A percentile compares a stretch with the other conserved stretches of the same genome.
These are phyloP conservation scores for Boletus smithii DNA, from an alignment of 1,284 basidiomycete species.

Conservation along the genomic window DNA sequence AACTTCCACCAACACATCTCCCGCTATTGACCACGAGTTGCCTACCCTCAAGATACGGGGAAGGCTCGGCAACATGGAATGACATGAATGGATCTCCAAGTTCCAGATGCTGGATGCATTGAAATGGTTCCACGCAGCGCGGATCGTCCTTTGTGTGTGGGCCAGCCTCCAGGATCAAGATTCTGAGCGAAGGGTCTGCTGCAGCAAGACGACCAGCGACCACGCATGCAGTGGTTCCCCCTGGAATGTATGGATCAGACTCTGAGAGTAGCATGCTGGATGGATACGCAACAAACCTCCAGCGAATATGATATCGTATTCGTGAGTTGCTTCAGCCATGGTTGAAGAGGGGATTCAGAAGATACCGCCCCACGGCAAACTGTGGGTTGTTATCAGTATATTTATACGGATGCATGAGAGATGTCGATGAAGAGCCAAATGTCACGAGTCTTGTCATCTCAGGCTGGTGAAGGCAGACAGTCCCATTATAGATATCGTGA, in stretches of 20 bases:
- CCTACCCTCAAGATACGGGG: slow-evolving; percentile 43
- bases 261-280: neutral
- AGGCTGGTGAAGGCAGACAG: no score
- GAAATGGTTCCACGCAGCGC: slow-evolving; percentile 34
- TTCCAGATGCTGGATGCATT: slow-evolving; percentile 28
- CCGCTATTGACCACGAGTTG: slow-evolving; percentile 43
- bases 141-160: slow-evolving; percentile 33
- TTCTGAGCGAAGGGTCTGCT: slow-evolving; percentile 39
- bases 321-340: slow-evolving; percentile 9
- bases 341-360: neutral
- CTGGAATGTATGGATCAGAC: slow-evolving; percentile 24
- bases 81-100: slow-evolving; percentile 37
- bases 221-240: slow-evolving; percentile 42
- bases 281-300: slow-evolving; percentile 26
- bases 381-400: slow-evolving; percentile 5
- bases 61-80: slow-evolving; percentile 41
- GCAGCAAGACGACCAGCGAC: slow-evolving; percentile 42
- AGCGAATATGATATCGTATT: slow-evolving; percentile 30
- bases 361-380: neutral
- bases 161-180: slow-evolving; percentile 43
- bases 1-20: slow-evolving; percentile 56
- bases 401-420: slow-evolving; percentile 9
- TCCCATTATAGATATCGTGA: no score
- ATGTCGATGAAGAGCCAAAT: neutral
- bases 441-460: no score